Conservation (phyloP, 1,139 yeast genomes). For the Diutina catenulata region DNA sequence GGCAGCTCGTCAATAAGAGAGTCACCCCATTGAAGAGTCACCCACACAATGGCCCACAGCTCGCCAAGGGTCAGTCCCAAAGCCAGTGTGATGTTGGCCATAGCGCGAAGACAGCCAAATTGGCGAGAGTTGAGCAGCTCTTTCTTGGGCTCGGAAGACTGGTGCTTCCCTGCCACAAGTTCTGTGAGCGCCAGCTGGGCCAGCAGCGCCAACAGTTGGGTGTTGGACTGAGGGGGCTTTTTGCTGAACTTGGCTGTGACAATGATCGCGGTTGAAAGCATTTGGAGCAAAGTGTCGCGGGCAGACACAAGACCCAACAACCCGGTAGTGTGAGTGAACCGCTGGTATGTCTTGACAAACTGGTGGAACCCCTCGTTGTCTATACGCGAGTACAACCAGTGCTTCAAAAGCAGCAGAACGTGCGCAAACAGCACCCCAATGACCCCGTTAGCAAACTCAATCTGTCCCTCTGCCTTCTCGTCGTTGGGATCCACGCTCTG, state of each 20-base stretch:
- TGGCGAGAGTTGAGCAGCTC: slow-evolving; percentile 1
- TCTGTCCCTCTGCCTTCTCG: not conserved
- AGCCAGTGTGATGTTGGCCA: slow-evolving; percentile 2
- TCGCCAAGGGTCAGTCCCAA: slow-evolving; percentile 4
- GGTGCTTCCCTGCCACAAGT: not conserved
- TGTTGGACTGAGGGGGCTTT: not conserved
- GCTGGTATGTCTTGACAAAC: not conserved
- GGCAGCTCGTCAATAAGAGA: not conserved
- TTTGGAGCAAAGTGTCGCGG: not conserved
- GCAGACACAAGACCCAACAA: slow-evolving; percentile 1
- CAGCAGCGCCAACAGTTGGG: not conserved
- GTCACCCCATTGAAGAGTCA: not conserved
- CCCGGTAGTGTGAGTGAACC: slow-evolving; percentile 1
- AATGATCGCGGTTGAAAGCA: not conserved
- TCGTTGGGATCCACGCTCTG: not conserved
- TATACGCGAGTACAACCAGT: not conserved
- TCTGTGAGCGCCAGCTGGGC: not conserved
- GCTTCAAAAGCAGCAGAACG: not conserved
- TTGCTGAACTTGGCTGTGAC: not conserved
- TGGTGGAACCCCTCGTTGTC: slow-evolving; percentile 1
- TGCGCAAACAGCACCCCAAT: not conserved
- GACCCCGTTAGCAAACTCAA: slow-evolving; percentile 1
- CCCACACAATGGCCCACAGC: slow-evolving; percentile 3
- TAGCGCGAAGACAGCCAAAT: slow-evolving; percentile 3
- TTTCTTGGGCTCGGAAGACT: not conserved